Conservation (phyloP, 768 basidiomycete genomes). For the Mycena polygramma region DNA sequence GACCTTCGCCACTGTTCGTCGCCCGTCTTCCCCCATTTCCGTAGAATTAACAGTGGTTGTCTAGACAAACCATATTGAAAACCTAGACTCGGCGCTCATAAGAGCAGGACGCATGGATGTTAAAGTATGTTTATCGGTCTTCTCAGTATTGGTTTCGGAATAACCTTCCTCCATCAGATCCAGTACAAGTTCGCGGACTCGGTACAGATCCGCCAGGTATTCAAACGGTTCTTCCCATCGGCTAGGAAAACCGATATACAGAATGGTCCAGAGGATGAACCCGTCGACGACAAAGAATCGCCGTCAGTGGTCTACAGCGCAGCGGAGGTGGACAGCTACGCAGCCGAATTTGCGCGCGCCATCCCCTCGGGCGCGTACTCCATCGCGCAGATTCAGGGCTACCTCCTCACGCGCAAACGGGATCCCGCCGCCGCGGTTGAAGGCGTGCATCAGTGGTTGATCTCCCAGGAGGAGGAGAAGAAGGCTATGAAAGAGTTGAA, state of each 20-base stretch:
- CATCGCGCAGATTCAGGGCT: slow-evolving; percentile 55
- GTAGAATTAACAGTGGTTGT: not conserved
- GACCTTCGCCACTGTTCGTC: slow-evolving; percentile 24
- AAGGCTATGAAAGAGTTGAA: slow-evolving; percentile 3
- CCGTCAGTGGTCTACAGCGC: not conserved
- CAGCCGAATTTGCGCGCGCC: slow-evolving; percentile 42
- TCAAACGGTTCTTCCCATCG: slow-evolving; percentile 27
- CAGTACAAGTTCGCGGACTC: slow-evolving; percentile 27
- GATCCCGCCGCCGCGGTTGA: slow-evolving; percentile 29
- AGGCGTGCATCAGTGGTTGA: slow-evolving; percentile 43
- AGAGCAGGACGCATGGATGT: slow-evolving; percentile 32
- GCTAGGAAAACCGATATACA: not conserved
- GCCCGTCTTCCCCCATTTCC: not conserved
- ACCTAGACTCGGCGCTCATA: slow-evolving; percentile 30
- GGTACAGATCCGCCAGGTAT: slow-evolving; percentile 19
- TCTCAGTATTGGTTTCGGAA: not conserved
- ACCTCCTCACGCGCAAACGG: slow-evolving; percentile 45
- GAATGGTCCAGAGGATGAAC: not conserved
- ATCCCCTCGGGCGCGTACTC: slow-evolving; percentile 45
- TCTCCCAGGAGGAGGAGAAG: slow-evolving; percentile 41
- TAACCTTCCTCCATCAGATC: not conserved
- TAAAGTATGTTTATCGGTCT: not conserved
- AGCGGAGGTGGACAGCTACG: slow-evolving; percentile 34
- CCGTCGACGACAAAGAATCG: not conserved
- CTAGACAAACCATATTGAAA: slow-evolving; percentile 31